Evolutionary conservation across 169 alveolate species (phyloP).

Genomic region (Plasmodium adleri): DNA sequence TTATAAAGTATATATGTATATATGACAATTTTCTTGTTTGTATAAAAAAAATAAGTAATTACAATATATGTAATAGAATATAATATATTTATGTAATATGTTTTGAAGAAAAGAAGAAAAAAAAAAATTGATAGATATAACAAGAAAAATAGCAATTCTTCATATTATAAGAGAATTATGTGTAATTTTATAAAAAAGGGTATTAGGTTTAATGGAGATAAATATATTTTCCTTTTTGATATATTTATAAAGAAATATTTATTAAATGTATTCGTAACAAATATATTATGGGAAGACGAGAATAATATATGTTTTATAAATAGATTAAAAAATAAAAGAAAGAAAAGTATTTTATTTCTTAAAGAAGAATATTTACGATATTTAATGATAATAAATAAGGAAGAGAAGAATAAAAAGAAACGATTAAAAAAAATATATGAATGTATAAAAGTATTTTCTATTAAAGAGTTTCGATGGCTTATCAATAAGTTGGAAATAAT

Average conservation of each 20-base stretch:
- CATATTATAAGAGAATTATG: conserved; percentile 7
- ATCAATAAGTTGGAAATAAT: conserved; percentile 17
- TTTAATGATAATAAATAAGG: conserved; percentile 10
- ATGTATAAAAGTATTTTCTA: background rate
- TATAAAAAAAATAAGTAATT: too few relatives aligned
- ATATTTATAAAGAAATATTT: conserved; percentile 12
- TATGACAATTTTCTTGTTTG: too few relatives aligned
- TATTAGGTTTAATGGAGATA: conserved; percentile 12
- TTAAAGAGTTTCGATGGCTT: conserved; percentile 14
- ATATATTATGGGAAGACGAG: conserved; percentile 13
- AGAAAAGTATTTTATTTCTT: conserved; percentile 2
- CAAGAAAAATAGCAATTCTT: background rate
- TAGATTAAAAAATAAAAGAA: conserved; percentile 5
- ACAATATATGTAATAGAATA: too few relatives aligned
- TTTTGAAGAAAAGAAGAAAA: too few relatives aligned
- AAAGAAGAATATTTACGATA: conserved; percentile 15
- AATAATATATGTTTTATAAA: background rate
- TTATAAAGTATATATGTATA: too few relatives aligned
- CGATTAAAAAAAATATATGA: background rate
- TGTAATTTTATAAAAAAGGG: conserved; percentile 15
- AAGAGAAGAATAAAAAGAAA: conserved; percentile 11
- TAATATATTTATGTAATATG: too few relatives aligned
- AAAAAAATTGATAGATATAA: too few relatives aligned
- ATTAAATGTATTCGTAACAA: conserved; percentile 5
- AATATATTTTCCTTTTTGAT: conserved; percentile 7